Percentiles rank a stretch among this genome's conserved stretches.
Evolutionary conservation across 2,329 filamentous ascomycete species (phyloP).

Genomic region (Polytolypa hystricis): DNA sequence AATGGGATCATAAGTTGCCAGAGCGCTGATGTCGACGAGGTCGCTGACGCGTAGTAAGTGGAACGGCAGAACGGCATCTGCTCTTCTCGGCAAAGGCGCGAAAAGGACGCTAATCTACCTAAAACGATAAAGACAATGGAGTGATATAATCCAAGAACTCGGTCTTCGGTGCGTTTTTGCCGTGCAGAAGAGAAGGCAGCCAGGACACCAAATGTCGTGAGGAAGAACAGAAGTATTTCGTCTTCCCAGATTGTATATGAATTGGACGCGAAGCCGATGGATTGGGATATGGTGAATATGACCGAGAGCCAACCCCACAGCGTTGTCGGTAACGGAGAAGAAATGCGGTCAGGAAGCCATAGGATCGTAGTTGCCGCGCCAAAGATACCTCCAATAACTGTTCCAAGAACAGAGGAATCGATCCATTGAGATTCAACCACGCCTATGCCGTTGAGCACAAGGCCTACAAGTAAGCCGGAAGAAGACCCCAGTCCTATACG

Average conservation of each 20-base stretch:
- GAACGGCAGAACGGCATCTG: constrained; percentile 96
- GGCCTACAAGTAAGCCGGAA: constrained; percentile 28
- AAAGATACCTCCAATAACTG: constrained; percentile 36
- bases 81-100: constrained; percentile 88
- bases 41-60: constrained; percentile 87
- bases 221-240: constrained; percentile 82
- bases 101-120: constrained; percentile 70
- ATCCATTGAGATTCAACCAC: constrained; percentile 20
- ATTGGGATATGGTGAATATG: constrained; percentile 73
- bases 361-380: constrained; percentile 31
- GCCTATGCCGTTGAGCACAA: constrained; percentile 13
- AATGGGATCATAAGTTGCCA: constrained; percentile 83
- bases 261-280: constrained; percentile 90
- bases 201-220: constrained; percentile 74
- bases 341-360: constrained; percentile 29
- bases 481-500: constrained; percentile 40
- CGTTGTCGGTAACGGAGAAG: constrained; percentile 52
- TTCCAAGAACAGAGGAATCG: constrained; percentile 28
- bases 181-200: constrained; percentile 64
- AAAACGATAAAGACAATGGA: constrained; percentile 72
- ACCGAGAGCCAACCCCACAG: constrained; percentile 83
- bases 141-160: constrained; percentile 70
- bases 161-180: constrained; percentile 54
- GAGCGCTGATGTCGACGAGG: constrained; percentile 80
- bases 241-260: constrained; percentile 99